Evolutionary conservation across 108 stramenopile genomes (phyloP).

Genomic region (Cyclotella sp.): DNA sequence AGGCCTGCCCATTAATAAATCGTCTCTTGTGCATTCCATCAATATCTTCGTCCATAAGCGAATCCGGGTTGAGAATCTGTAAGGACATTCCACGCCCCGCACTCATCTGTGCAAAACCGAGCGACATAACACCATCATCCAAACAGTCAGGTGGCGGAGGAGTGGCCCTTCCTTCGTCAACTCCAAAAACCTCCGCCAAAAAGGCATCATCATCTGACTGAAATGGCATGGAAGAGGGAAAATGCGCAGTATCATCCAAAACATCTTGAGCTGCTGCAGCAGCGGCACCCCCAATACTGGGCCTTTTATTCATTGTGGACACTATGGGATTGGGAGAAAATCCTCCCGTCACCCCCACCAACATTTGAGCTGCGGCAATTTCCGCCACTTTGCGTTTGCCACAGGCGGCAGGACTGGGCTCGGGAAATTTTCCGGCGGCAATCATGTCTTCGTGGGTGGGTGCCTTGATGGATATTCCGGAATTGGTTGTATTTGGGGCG

Average conservation of each 20-base stretch:
- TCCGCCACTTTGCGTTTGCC: constrained; percentile 88
- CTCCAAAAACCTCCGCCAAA: constrained; percentile 6
- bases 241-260: neutral
- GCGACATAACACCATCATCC: neutral
- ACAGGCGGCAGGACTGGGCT: constrained; percentile 87
- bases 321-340: constrained; percentile 8
- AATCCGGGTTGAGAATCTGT: constrained; percentile 90
- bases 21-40: constrained; percentile 20
- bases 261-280: constrained; percentile 1
- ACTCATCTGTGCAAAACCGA: neutral
- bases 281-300: constrained; percentile 12
- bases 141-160: constrained; percentile 14
- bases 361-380: constrained; percentile 86
- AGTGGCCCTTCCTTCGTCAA: constrained; percentile 31
- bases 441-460: constrained; percentile 64
- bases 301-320: constrained; percentile 10
- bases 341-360: constrained; percentile 70
- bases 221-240: constrained; percentile 1
- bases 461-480: constrained; percentile 61
- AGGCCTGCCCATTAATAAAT: constrained; percentile 55
- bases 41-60: constrained; percentile 56
- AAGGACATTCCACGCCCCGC: constrained; percentile 57
- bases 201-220: constrained; percentile 11
- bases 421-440: constrained; percentile 67
- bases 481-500: constrained; percentile 14